Conservation (phyloP, 495 filamentous ascomycete species). For the Neurospora tetrasperma region DNA sequence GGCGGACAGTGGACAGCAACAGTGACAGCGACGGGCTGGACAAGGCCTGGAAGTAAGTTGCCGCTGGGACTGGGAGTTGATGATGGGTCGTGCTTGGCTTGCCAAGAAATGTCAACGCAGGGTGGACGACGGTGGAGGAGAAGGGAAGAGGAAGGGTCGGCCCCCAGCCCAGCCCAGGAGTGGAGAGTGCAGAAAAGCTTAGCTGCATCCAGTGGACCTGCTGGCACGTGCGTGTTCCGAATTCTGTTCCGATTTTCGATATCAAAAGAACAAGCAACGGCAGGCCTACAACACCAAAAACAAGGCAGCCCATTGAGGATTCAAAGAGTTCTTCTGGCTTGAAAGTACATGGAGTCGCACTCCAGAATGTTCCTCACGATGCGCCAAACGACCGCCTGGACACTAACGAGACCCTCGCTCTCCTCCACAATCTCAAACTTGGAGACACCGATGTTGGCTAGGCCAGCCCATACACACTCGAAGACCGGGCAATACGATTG, state of each 20-base stretch:
- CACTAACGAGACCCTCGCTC: not conserved
- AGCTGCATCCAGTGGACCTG: no score
- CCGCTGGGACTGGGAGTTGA: not conserved
- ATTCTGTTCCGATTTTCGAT: not conserved
- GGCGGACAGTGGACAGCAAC: not conserved
- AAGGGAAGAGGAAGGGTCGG: not conserved
- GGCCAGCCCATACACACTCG: not conserved
- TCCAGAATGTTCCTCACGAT: not conserved
- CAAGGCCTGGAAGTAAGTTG: not conserved
- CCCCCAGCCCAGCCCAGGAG: not conserved
- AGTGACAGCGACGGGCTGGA: not conserved
- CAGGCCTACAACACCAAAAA: not conserved
- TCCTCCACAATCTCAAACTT: not conserved
- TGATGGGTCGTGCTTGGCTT: conserved; percentile 16
- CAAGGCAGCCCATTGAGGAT: not conserved
- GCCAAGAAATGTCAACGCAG: conserved; percentile 20
- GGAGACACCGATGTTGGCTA: not conserved
- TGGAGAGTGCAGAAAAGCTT: not conserved
- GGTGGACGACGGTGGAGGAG: conserved; percentile 5
- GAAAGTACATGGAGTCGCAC: not conserved
- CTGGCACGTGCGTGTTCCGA: not conserved
- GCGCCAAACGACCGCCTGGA: not conserved
- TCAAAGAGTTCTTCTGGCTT: not conserved
- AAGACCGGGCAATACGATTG: not conserved
- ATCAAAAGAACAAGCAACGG: no score